Conservation (phyloP, 2,329 filamentous ascomycete genomes). For the Coniella vitis region DNA sequence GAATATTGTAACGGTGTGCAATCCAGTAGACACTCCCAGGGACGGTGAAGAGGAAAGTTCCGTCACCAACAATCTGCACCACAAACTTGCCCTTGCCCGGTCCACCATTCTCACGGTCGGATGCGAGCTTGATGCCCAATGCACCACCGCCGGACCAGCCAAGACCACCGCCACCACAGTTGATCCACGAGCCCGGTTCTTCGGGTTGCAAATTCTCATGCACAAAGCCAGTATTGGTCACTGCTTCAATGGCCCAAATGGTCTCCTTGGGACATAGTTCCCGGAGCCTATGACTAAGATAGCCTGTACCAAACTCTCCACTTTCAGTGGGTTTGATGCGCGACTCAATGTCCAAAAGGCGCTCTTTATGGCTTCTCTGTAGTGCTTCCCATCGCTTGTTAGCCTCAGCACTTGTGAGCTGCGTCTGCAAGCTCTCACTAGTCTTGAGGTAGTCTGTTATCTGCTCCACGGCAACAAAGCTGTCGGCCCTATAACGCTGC, state of each 20-base stretch:
- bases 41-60: slow-evolving; percentile 41
- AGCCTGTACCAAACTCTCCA: slow-evolving; percentile 52
- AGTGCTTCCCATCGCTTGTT: slow-evolving; percentile 46
- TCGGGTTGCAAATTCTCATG: slow-evolving; percentile 61
- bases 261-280: slow-evolving; percentile 41
- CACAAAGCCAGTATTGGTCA: slow-evolving; percentile 61
- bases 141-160: slow-evolving; percentile 47
- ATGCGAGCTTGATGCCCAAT: slow-evolving; percentile 43
- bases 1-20: slow-evolving; percentile 38
- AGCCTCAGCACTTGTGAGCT: slow-evolving; percentile 30
- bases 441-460: slow-evolving; percentile 54
- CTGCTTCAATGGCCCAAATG: slow-evolving; percentile 68
- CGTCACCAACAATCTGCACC: slow-evolving; percentile 43
- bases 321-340: slow-evolving; percentile 51
- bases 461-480: slow-evolving; percentile 59
- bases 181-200: slow-evolving; percentile 43
- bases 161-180: slow-evolving; percentile 46
- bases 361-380: slow-evolving; percentile 49
- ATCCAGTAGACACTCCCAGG: slow-evolving; percentile 45
- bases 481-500: slow-evolving; percentile 61
- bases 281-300: slow-evolving; percentile 31
- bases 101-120: slow-evolving; percentile 32
- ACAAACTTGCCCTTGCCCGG: slow-evolving; percentile 36
- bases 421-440: slow-evolving; percentile 34
- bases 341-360: slow-evolving; percentile 52